phyloP scores from a whole-genome alignment of 2,329 filamentous ascomycete genomes.

The Epichloe baconii region DNA sequence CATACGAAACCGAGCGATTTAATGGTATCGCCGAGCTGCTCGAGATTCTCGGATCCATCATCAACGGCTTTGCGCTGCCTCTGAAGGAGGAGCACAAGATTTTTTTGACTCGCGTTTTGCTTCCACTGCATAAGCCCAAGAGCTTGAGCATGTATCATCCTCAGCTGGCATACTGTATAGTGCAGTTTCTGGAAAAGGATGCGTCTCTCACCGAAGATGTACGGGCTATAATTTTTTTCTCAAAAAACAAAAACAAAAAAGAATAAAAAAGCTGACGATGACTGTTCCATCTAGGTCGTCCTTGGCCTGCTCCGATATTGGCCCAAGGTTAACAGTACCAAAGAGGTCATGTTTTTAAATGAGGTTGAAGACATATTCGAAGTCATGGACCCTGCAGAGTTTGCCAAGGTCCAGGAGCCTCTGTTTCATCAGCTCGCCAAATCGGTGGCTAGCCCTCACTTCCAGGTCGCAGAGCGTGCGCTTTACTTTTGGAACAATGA shows the following conservation, averaged over 20 bases:
- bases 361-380: conserved; percentile 99
- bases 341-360: conserved; percentile 99
- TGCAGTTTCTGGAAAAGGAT: conserved; percentile 97
- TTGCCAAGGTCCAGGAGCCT: conserved; percentile 96
- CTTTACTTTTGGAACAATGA: conserved; percentile 99
- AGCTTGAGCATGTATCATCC: conserved; percentile 99
- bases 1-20: conserved; percentile 96
- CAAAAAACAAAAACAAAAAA: no score
- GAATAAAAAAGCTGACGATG: background rate
- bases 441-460: conserved; percentile 95
- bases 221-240: no score
- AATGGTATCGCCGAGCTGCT: conserved; percentile 95
- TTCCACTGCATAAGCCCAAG: conserved; percentile 96
- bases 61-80: conserved; percentile 94
- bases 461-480: conserved; percentile 94
- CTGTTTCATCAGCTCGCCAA: conserved; percentile 96
- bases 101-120: conserved; percentile 88
- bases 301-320: conserved; percentile 90
- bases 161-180: conserved; percentile 95
- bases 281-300: conserved; percentile 52
- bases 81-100: conserved; percentile 98
- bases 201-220: conserved; percentile 94
- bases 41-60: conserved; percentile 95
- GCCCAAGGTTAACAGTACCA: conserved; percentile 99
- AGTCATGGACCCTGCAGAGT: conserved; percentile 97